Evolutionary conservation across 108 stramenopile genomes (phyloP).

Genomic region (Skeletonema marinoi): DNA sequence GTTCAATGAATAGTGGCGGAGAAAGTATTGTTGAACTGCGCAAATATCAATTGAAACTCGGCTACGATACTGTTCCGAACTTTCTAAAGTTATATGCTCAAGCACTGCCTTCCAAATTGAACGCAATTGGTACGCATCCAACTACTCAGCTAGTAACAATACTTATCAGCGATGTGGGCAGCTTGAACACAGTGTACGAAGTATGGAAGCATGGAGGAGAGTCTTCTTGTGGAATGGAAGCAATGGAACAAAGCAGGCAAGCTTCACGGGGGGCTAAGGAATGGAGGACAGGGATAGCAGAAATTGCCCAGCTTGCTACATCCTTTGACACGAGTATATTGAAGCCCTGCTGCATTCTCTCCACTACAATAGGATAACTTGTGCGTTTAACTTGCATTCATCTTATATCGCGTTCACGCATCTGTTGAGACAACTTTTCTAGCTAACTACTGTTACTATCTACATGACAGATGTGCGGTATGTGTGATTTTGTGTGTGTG

Average conservation of each 20-base stretch:
- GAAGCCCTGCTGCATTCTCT: slow-evolving; percentile 48
- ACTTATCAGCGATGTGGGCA: slow-evolving; percentile 61
- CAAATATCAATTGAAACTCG: slow-evolving; percentile 66
- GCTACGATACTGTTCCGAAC: slow-evolving; percentile 76
- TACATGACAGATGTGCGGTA: slow-evolving; percentile 1
- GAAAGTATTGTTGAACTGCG: slow-evolving; percentile 64
- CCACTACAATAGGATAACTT: slow-evolving; percentile 30
- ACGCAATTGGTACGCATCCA: slow-evolving; percentile 56
- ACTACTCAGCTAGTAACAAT: slow-evolving; percentile 60
- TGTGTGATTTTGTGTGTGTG: slow-evolving; percentile 2
- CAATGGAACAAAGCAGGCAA: slow-evolving; percentile 64
- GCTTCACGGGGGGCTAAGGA: slow-evolving; percentile 56
- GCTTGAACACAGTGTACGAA: slow-evolving; percentile 73
- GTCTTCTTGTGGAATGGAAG: slow-evolving; percentile 38
- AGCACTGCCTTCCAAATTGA: slow-evolving; percentile 70
- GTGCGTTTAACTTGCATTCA: neutral
- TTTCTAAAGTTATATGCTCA: slow-evolving; percentile 58
- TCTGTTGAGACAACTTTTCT: neutral
- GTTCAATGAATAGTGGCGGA: neutral
- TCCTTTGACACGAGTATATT: slow-evolving; percentile 64
- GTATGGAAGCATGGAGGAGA: slow-evolving; percentile 71
- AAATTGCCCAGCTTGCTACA: slow-evolving; percentile 64
- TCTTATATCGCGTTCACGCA: no score
- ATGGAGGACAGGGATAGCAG: slow-evolving; percentile 64
- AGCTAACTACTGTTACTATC: slow-evolving; percentile 3